Evolutionary conservation across 2,329 filamentous ascomycete genomes (phyloP).

Genomic region (Blastomyces silverae): DNA sequence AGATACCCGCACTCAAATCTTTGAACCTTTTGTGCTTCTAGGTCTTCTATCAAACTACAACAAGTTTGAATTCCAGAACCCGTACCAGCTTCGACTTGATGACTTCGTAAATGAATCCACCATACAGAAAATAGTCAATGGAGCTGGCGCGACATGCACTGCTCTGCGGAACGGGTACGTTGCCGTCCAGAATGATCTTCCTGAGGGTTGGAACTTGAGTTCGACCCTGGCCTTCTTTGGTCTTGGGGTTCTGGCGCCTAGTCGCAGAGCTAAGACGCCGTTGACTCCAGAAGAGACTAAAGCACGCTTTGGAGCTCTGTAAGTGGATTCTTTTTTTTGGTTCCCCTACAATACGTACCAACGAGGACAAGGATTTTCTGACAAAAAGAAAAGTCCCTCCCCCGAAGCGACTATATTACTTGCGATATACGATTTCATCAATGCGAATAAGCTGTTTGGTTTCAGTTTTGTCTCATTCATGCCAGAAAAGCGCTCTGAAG

Average conservation of each 20-base stretch:
- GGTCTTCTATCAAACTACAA: constrained; percentile 95
- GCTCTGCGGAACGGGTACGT: constrained; percentile 68
- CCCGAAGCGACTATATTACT: constrained; percentile 73
- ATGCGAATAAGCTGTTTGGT: constrained; percentile 93
- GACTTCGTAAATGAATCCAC: constrained; percentile 91
- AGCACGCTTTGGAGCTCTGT: constrained; percentile 72
- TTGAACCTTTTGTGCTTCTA: constrained; percentile 73
- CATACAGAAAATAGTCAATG: constrained; percentile 73
- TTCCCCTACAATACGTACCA: neutral
- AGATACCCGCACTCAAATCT: constrained; percentile 55
- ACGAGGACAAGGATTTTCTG: neutral
- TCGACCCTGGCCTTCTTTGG: constrained; percentile 79
- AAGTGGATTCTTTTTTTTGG: constrained; percentile 35
- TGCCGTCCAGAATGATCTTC: constrained; percentile 79
- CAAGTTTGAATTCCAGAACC: constrained; percentile 98
- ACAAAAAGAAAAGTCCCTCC: constrained; percentile 56
- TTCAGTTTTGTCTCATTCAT: constrained; percentile 66
- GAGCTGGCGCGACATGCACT: constrained; percentile 66
- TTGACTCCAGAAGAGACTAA: constrained; percentile 75
- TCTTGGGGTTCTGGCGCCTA: constrained; percentile 65
- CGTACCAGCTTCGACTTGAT: constrained; percentile 82
- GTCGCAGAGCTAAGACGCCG: constrained; percentile 54
- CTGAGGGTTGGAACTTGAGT: constrained; percentile 79
- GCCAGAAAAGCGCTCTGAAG: constrained; percentile 55
- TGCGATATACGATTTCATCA: constrained; percentile 84